A percentile compares a stretch with the other conserved stretches of the same genome.
These are phyloP conservation scores for Amaranthus cruentus DNA, from an alignment of 148 eudicot genomes.

Conservation along the genomic window DNA sequence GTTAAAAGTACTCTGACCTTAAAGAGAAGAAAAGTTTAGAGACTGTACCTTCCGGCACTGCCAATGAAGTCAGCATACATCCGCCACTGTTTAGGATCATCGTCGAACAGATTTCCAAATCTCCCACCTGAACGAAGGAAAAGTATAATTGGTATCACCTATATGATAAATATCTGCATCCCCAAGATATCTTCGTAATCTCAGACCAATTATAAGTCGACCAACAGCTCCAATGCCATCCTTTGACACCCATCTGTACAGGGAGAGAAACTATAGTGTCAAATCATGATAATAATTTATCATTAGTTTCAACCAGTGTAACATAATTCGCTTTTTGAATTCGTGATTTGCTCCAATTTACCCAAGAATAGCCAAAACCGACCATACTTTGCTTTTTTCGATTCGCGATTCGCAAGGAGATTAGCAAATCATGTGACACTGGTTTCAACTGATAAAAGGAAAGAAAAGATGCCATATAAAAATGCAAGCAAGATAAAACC, in stretches of 20 bases:
- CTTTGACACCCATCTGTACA: constrained; percentile 92
- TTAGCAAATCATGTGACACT: background rate
- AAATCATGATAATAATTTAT: constrained; percentile 21
- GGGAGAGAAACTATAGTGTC: constrained; percentile 27
- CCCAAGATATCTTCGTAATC: constrained; percentile 25
- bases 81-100: constrained; percentile 97
- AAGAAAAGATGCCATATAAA: background rate
- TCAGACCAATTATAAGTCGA: constrained; percentile 85
- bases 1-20: background rate
- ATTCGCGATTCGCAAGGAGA: too few species aligned
- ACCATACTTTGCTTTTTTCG: too few species aligned
- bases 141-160: constrained; percentile 22
- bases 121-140: constrained; percentile 67
- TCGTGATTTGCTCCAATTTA: too few species aligned
- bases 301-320: background rate
- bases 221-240: constrained; percentile 99
- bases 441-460: background rate
- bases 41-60: constrained; percentile 82
- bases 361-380: too few species aligned
- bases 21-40: background rate
- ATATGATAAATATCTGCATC: constrained; percentile 16
- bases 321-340: too few species aligned
- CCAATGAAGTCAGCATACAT: constrained; percentile 99
- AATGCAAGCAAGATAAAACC: constrained; percentile 5
- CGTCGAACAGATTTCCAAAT: constrained; percentile 88